Base-by-base conservation (phyloP, 2,329 filamentous ascomycete genomes). In the Talaromyces sp. region DNA sequence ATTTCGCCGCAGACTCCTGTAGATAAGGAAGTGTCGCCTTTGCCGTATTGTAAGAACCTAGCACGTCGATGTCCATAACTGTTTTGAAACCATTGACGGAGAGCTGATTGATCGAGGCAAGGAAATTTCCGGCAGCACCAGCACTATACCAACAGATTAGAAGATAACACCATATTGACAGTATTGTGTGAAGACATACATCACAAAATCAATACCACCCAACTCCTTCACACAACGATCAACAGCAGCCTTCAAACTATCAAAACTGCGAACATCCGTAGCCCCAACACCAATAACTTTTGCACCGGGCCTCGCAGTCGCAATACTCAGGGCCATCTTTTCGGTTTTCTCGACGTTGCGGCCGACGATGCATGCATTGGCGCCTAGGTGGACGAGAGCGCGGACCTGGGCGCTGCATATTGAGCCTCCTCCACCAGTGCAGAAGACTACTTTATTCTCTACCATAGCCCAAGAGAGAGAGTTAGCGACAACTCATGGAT, bases 381-480 rank as follows among this genome's bases (percentile, higher is more conserved):
- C 93, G 55, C 94, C 94, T 7, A 99, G 85, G 62, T 92, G 84
- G 22, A 99, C 91, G 60, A 99, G 80, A 3, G 94, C 94, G 63
- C 91, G 84, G 33, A 96, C 94, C 78, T 97, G 94, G 57, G 89
- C 91, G 66, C 89, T 94, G 78, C 94, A 97, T 69, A 99, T 97
- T 25, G 89, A 88, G 57, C 94, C 93, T 5, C 91, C 91, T 54
- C 94, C 94, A 59, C 94, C 94, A 3, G 94, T 99, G 69, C 95
- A 95, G 75, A 97, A 96, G 65, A 93, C 84, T 45, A 97, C 92
- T 68, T 94, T 93, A 70, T 87, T 86, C 62, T 87, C 90, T 95
- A 66, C 11, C 25, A n/a, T n/a, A 17, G 43, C 28, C n/a, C 8
- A 22, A 31, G 10, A 39, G 2, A 10, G 7, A 21, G 9, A 19